Evolutionary conservation across 768 basidiomycete species (phyloP), one percentile per base, ranked within the genome.

Genomic region (Mrakia blollopis): DNA sequence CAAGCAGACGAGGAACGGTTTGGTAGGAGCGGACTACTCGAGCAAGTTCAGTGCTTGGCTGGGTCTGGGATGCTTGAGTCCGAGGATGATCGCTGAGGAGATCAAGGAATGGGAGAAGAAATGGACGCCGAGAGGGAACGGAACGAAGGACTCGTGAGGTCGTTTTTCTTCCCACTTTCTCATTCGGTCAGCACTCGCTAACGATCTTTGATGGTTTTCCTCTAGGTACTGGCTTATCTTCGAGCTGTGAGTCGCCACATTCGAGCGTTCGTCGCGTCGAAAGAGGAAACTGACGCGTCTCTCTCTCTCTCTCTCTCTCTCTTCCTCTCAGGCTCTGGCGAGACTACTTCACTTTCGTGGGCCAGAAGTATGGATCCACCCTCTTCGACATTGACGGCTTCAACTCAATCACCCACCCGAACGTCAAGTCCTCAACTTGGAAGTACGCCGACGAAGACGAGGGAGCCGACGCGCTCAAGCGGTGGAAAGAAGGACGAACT

Each of bases 21-120:
- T 86, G 35, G 73, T 85, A 13, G 86, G 86, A 0, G 81, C 83
- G 72, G 84, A 82, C 18, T 85, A 84, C 80, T 84, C 83, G 65
- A 85, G 85, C 54, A 86, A 86, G 79, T 81, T 86, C 44, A 84
- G 84, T 0, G 81, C 82, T 0, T 85, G 83, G 81, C 80, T 86
- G n/a, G 80, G 80, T 10, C 76, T 85, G n/a, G 86, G 83, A 11
- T 75, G 74, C 41, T 39, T 84, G 57, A 82, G 81, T 77, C 80
- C 83, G 0, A 78, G 80, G 41, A 80, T 79, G 63, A 47, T 73
- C 18, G 71, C 62, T 3, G 21, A 73, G 54, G 62, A 32, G 39
- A 50, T 77, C 39, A 41, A 63, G 35, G 72, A 50, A 30, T 77
- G 76, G 76, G 76, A 77, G 52, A 61, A 68, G 18, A 41, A 32